phyloP scores from a whole-genome alignment of 345 rosid genomes.

The Eucalyptus tenuipes region DNA sequence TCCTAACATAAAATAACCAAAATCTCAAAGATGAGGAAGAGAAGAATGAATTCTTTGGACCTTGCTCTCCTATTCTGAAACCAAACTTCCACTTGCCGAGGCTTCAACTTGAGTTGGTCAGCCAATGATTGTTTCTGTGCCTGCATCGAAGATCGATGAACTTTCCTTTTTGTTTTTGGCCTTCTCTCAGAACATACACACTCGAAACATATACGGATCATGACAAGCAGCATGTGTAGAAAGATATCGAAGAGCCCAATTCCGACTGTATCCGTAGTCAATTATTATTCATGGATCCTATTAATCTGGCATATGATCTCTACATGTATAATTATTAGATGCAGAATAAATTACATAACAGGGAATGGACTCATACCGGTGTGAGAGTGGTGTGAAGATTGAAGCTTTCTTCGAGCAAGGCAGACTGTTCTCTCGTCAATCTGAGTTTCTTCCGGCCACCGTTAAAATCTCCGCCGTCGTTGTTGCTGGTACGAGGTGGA shows the following conservation, averaged over 20 bases:
- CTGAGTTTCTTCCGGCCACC: constrained; percentile 27
- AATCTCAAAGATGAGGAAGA: not conserved
- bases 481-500: not conserved
- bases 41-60: not conserved
- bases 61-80: constrained; percentile 63
- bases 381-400: constrained; percentile 19
- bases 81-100: constrained; percentile 63
- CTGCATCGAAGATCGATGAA: constrained; percentile 1
- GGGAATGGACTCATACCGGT: constrained; percentile 7
- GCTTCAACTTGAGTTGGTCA: constrained; percentile 18
- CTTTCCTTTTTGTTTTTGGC: not conserved
- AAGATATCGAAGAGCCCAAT: not conserved
- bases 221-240: not conserved
- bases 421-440: constrained; percentile 22
- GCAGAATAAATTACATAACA: not conserved
- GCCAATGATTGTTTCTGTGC: constrained; percentile 32
- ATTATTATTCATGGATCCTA: not conserved
- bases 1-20: not conserved
- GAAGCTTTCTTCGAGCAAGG: constrained; percentile 32
- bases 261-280: not conserved
- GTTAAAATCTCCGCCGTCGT: not conserved
- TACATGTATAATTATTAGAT: not conserved
- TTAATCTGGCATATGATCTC: not conserved
- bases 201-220: not conserved
- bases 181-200: not conserved